phyloP scores from a whole-genome alignment of 768 basidiomycete species.

The Psilocybe azurescens region DNA sequence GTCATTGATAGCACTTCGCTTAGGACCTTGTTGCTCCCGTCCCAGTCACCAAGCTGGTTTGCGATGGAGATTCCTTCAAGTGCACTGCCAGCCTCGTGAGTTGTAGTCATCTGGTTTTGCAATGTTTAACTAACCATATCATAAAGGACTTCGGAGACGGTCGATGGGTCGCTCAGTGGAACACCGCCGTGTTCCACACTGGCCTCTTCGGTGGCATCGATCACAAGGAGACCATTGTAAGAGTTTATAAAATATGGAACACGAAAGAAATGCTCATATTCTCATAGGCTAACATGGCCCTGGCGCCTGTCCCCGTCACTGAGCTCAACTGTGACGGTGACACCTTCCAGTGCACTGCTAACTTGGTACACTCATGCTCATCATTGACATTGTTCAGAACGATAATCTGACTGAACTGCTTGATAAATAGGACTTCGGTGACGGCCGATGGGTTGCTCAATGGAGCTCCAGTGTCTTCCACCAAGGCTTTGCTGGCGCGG shows the following conservation, averaged over 20 bases:
- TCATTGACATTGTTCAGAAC: not conserved
- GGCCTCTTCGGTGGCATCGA: constrained; percentile 11
- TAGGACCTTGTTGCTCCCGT: constrained; percentile 5
- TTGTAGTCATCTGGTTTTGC: no score
- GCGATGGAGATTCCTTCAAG: constrained; percentile 18
- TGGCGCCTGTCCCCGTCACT: constrained; percentile 13
- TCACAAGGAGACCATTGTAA: constrained; percentile 12
- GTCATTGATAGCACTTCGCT: not conserved
- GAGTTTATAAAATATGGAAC: not conserved
- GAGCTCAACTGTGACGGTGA: constrained; percentile 16
- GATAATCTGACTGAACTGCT: not conserved
- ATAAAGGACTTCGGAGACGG: constrained; percentile 15
- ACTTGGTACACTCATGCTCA: constrained; percentile 3
- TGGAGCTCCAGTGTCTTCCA: constrained; percentile 5
- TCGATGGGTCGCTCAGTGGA: constrained; percentile 16
- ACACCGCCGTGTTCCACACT: constrained; percentile 16
- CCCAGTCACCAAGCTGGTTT: constrained; percentile 12
- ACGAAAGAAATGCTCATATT: not conserved
- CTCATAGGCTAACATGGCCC: not conserved
- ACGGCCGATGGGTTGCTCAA: constrained; percentile 15
- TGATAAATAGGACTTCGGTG: constrained; percentile 11
- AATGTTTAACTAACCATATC: not conserved
- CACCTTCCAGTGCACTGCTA: constrained; percentile 17
- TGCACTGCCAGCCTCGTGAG: constrained; percentile 16
- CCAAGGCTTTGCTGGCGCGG: not conserved